These are phyloP conservation scores for Tricholoma terreum DNA, from an alignment of 768 basidiomycete genomes.

Conservation along the genomic window DNA sequence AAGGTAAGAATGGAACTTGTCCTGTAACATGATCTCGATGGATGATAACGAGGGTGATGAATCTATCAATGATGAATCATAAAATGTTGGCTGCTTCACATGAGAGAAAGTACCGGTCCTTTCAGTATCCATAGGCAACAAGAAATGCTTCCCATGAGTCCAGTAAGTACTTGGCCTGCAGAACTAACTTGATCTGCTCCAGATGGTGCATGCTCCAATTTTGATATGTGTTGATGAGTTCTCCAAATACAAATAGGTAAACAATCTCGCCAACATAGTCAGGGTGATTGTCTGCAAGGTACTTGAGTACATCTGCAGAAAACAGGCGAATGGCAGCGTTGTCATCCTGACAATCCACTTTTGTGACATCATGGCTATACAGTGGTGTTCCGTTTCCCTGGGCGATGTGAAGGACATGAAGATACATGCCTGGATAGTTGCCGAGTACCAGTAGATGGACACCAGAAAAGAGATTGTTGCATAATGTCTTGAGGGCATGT, in stretches of 20 bases:
- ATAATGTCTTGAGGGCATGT: constrained; percentile 27
- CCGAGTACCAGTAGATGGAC: constrained; percentile 25
- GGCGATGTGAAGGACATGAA: constrained; percentile 18
- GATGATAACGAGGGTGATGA: constrained; percentile 28
- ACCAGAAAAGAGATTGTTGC: constrained; percentile 30
- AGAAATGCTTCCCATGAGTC: constrained; percentile 27
- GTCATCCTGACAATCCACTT: constrained; percentile 44
- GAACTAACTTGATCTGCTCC: constrained; percentile 26
- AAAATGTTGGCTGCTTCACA: constrained; percentile 31
- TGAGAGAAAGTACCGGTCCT: constrained; percentile 28
- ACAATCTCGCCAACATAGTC: constrained; percentile 23
- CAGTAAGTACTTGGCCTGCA: constrained; percentile 30
- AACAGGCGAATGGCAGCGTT: constrained; percentile 38
- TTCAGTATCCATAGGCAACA: constrained; percentile 11
- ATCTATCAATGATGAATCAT: constrained; percentile 27
- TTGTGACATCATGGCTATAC: constrained; percentile 30
- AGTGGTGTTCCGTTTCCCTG: constrained; percentile 13
- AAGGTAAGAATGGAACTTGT: constrained; percentile 18
- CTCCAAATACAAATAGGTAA: too few relatives aligned
- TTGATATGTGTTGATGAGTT: constrained; percentile 39
- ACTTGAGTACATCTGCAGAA: constrained; percentile 30
- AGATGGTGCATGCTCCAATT: constrained; percentile 24
- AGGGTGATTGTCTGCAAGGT: constrained; percentile 19
- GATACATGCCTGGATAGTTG: constrained; percentile 17
- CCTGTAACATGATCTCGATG: constrained; percentile 30